phyloP scores from a whole-genome alignment of 192 early-diverging fungal genomes.

The Entophlyctis helioformis region DNA sequence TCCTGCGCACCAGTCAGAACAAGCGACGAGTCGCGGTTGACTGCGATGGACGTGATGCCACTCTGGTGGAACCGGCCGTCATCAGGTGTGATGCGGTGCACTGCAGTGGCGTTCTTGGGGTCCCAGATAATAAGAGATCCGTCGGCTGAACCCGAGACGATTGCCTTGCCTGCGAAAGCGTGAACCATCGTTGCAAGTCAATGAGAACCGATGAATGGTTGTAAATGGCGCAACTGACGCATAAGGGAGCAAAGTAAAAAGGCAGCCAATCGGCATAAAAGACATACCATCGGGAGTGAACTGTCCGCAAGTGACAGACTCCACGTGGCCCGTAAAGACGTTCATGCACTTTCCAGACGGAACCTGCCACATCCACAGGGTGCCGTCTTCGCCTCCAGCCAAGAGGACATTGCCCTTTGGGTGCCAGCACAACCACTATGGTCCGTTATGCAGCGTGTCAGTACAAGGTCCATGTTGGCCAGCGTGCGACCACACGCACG shows the following conservation, averaged over 20 bases:
- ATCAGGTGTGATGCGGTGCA: conserved; percentile 43
- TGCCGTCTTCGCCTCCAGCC: conserved; percentile 77
- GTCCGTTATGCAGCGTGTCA: background rate
- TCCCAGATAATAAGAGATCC: conserved; percentile 81
- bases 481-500: too few species aligned
- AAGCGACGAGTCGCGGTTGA: conserved; percentile 63
- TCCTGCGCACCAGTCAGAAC: conserved; percentile 76
- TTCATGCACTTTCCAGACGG: conserved; percentile 86
- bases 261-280: conserved; percentile 1
- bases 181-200: background rate
- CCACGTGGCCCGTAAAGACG: conserved; percentile 82
- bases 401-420: conserved; percentile 83
- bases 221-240: conserved; percentile 2
- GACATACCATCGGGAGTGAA: conserved; percentile 76
- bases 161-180: conserved; percentile 44
- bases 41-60: conserved; percentile 59
- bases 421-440: conserved; percentile 90
- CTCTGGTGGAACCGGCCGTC: conserved; percentile 81
- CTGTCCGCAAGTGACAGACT: conserved; percentile 69
- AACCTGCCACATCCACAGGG: conserved; percentile 95
- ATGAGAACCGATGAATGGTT: background rate
- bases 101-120: conserved; percentile 70
- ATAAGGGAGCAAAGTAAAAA: background rate
- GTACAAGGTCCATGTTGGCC: background rate
- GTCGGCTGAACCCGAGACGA: conserved; percentile 80